Evolutionary conservation across 2,329 filamentous ascomycete genomes (phyloP), one percentile per base, ranked within the genome.

Genomic region (Sporothrix brunneoviolacea): DNA sequence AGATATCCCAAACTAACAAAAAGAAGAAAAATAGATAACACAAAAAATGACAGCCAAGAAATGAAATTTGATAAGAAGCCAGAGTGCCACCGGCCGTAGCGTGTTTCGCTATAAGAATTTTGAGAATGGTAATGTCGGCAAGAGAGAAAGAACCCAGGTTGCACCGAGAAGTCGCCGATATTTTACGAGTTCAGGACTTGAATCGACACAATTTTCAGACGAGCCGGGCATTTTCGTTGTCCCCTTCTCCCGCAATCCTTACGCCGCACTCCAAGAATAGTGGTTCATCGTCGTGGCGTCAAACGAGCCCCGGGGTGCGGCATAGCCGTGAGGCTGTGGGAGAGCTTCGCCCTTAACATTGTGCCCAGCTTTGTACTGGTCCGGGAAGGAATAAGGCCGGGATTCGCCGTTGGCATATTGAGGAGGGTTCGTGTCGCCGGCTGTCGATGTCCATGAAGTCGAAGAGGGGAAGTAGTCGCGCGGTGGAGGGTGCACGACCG

Each of bases 191-290:
- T n/a, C n/a, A n/a, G n/a, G n/a, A n/a, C n/a, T n/a, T n/a, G n/a
- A n/a, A n/a, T n/a, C n/a, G n/a, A n/a, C n/a, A n/a, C n/a, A n/a
- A n/a, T n/a, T n/a, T n/a, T n/a, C n/a, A n/a, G n/a, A n/a, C n/a
- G n/a, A n/a, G n/a, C n/a, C 24, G 24, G 5, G 24, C 10, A 10
- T 28, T 10, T 5, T 12, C 30, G 16, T 16, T 12, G 15, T 36
- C 2, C 19, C 19, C 38, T 10, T 19, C 13, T 19, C 30, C 21
- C 13, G 8, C 27, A 16, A n/a, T 18, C 4, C 21, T 45, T 37
- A 59, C 7, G 72, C 75, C 46, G 71, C 66, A 56, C 72, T 78
- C 78, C 78, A 81, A 28, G 76, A 77, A 61, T 81, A 81, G 60
- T 79, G 74, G 60, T 71, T 74, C 63, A 79, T 68, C 12, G 49